Evolutionary conservation across 129 eudicot species (phyloP), one percentile per base, ranked within the genome.

Genomic region (Pittosporum tobira): DNA sequence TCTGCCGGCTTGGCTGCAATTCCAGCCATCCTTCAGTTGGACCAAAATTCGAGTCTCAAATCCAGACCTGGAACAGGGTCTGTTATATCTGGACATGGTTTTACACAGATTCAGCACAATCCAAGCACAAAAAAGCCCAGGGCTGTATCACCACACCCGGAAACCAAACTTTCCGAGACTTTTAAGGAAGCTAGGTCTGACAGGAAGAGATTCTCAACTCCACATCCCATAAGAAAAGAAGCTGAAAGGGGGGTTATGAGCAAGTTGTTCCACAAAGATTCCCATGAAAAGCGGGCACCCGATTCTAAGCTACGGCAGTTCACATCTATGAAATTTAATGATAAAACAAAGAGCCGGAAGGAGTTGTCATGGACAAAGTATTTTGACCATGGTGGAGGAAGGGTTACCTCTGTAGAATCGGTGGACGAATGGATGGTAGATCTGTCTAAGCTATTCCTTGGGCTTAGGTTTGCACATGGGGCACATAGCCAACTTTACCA

Each of bases 401-500:
- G 73, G 58, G 98, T 90, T 45, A 78, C 80, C 12, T 65, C 94
- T 40, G 86, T 90, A 14, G 98, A 83, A 52, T 57, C 81, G 34
- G 79, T 61, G 16, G 95, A 90, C 37, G 95, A 78, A 63, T 62
- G 61, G 67, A 75, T 69, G 84, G 89, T 80, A 60, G 98, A 90
- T 76, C 94, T 83, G 62, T 85, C 98, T 0, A 72, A 90, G 89
- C 76, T 90, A 25, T 73, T 80, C 20, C 71, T 89, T 29, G 97
- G 97, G 42, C 81, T 67, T 65, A 82, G 78, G 62, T 89, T 89
- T 82, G 97, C 94, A 69, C 86, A 85, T 69, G 97, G 97, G 38
- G 97, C 95, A 4, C 77, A 89, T 60, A 89, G 97, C 67, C 83
- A 75, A 64, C 95, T 89, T 71, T 79, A 85, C 78, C 97, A 80